Conservation (phyloP, 306 rosid genomes). For the Gillenia trifoliata region DNA sequence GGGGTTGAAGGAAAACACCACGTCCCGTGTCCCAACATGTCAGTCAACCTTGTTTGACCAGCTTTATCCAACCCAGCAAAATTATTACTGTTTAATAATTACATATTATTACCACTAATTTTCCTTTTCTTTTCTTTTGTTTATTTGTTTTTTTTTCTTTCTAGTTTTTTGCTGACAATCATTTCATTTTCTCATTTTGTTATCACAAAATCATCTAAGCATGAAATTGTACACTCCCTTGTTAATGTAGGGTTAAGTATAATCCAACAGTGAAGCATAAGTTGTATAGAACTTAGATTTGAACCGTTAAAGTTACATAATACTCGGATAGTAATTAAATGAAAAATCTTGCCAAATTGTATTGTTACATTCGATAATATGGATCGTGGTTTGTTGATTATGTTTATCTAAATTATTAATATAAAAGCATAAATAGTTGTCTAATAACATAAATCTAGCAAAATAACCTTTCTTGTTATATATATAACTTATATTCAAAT, state of each 20-base stretch:
- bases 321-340: no score
- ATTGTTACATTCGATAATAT: no score
- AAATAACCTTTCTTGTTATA: no score
- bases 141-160: background rate
- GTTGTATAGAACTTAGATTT: no score
- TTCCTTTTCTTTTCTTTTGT: background rate
- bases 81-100: constrained; percentile 49
- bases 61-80: constrained; percentile 36
- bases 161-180: background rate
- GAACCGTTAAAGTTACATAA: background rate
- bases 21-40: constrained; percentile 31
- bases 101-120: constrained; percentile 19
- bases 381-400: no score
- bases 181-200: background rate
- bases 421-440: no score
- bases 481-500: background rate
- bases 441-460: no score
- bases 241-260: no score
- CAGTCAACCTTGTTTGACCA: constrained; percentile 55
- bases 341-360: no score
- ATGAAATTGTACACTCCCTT: no score
- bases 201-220: background rate
- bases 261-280: background rate
- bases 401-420: no score
- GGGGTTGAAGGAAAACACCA: constrained; percentile 16